Base-by-base conservation (phyloP, 495 filamentous ascomycete species). In the Hamigera avellanea region DNA sequence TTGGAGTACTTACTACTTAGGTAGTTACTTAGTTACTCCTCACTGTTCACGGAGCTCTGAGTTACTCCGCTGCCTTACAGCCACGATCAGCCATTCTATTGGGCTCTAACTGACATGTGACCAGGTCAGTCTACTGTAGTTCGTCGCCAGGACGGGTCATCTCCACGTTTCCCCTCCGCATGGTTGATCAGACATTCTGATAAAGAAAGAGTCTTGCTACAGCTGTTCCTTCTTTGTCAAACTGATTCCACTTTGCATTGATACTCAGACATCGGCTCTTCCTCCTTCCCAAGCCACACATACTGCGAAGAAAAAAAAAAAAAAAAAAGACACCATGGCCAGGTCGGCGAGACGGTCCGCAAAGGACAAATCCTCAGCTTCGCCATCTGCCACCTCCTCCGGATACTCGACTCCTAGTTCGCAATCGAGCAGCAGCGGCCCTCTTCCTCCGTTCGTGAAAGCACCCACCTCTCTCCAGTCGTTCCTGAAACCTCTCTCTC, bases 371-470 rank as follows among this genome's bases (percentile, higher is more conserved):
- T 39, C 34, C 23, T 46, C 54, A 12, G 40, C 46, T 6, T 48
- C 58, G 15, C 33, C 43, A 23, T 44, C 49, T 18, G 23, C 43
- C 14, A 28, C 43, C 12, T 57, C 57, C 10, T 61, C 57, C 4
- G 55, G 59, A 31, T 19, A 47, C 13, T 63, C 61, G 19, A 61
- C 59, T 4, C 61, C 61, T 18, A 61, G 45, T 41, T 64, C 56
- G 4, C 46, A 48, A 27, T 41, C 28, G 3, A 33, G 14, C 29
- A 15, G 6, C 32, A 26, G 56, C 14, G 59, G 55, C 6, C 62
- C 68, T 16, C 73, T 75, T 2, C 52, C 65, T 25, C 84, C 83
- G 5, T 89, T 86, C 66, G 63, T 61, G 31, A 58, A 59, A 41
- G 74, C 75, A 0, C 73, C 83, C 2, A 36, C 66, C 15, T 50